A percentile compares a stretch with the other conserved stretches of the same genome.
Evolutionary conservation across 106 monocot species (phyloP).

Genomic region (Dactylorhiza incarnata): DNA sequence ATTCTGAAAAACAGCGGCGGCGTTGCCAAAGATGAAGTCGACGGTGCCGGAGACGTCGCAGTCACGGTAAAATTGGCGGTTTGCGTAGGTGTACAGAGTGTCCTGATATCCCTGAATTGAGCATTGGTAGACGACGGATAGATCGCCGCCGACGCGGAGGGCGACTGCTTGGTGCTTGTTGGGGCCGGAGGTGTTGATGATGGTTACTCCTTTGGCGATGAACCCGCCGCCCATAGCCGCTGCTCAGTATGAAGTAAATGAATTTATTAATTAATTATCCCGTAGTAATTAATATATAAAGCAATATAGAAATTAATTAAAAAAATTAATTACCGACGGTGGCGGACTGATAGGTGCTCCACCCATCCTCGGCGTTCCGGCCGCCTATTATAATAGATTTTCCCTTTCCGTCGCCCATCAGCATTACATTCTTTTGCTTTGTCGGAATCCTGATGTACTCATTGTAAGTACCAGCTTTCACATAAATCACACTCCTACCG

Average conservation of each 20-base stretch:
- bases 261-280: too few species aligned
- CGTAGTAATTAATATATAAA: too few species aligned
- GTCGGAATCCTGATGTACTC: constrained; percentile 50
- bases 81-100: constrained; percentile 71
- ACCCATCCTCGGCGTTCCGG: constrained; percentile 35
- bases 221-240: constrained; percentile 70
- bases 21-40: constrained; percentile 90
- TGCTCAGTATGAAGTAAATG: constrained; percentile 5
- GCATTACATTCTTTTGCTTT: constrained; percentile 72
- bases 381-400: constrained; percentile 46
- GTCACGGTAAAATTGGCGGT: constrained; percentile 69
- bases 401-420: constrained; percentile 83
- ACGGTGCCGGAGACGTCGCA: constrained; percentile 72
- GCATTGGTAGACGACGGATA: constrained; percentile 58
- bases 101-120: constrained; percentile 78
- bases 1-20: constrained; percentile 34
- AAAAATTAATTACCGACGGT: constrained; percentile 53
- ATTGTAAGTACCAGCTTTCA: constrained; percentile 69
- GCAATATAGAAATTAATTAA: too few species aligned
- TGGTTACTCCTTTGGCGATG: constrained; percentile 60
- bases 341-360: constrained; percentile 58
- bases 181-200: constrained; percentile 71
- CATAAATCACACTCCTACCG: constrained; percentile 46
- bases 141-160: constrained; percentile 62
- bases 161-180: constrained; percentile 68